Base-by-base conservation (phyloP, 805 yeast species). In the Candida railenensis region DNA sequence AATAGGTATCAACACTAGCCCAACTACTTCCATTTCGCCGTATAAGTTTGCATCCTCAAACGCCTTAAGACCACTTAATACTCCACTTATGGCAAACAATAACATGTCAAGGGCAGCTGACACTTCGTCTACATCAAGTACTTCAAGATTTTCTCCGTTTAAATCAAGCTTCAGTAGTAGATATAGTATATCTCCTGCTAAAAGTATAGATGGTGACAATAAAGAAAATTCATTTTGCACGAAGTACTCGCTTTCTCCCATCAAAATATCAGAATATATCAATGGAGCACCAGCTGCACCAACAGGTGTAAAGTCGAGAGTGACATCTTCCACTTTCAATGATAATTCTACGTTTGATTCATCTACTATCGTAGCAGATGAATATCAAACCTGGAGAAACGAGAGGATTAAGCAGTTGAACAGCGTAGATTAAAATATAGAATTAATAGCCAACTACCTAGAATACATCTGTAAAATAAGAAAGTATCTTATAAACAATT, bases 341-440 rank as follows among this genome's bases (percentile, higher is more conserved):
- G 57, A 53, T 37, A 48, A 47, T 32, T 48, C 54, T 15, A 47
- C 43, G 28, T 50, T 50, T 46, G 73, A 71, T 33, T 66, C 63
- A 37, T 69, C 75, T 2, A 67, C 74, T 2, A 56, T 69, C 16
- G 56, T 68, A 28, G 72, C 72, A 3, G 75, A 68, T 36, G 76
- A 72, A 28, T 72, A 69, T 50, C 63, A 62, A 46, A 54, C 49
- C 7, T 72, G 77, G 77, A 57, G 74, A 42, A 63, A 63, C 19
- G 74, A 69, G 46, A 55, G 61, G 42, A 67, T 72, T 38, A 56
- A 47, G 37, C 62, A 63, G 52, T 47, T 62, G 34, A 58, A 58
- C 28, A 21, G 32, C 8, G 22, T 34, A 11, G 21, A 42, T 19
- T 34, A 34, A 34, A 25, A 40, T 16, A 40, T 30, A 40, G 32